phyloP scores from a whole-genome alignment of 2,329 filamentous ascomycete genomes.

The Lachnellula occidentalis region DNA sequence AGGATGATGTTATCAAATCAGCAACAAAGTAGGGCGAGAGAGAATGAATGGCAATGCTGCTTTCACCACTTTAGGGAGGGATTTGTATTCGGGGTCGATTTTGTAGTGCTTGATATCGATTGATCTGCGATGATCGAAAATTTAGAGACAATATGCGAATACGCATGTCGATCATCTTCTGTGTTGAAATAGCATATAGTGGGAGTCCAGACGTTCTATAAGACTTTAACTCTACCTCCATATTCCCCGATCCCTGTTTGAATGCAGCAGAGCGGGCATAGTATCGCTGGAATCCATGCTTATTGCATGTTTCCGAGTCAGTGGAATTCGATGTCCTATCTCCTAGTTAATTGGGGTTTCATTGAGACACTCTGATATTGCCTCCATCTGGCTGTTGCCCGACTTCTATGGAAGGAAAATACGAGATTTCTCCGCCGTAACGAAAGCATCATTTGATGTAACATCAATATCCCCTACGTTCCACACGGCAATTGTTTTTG shows the following conservation, averaged over 20 bases:
- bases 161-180: not conserved
- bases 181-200: not conserved
- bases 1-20: not conserved
- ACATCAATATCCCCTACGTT: not conserved
- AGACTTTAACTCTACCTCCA: not conserved
- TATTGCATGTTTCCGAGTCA: not conserved
- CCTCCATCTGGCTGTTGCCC: not conserved
- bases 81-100: too few relatives aligned
- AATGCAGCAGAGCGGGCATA: not conserved
- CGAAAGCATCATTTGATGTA: not conserved
- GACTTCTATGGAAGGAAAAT: not conserved
- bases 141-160: not conserved
- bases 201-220: not conserved
- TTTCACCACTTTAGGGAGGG: not conserved
- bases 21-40: not conserved
- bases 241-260: not conserved
- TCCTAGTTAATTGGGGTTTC: not conserved
- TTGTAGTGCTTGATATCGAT: not conserved
- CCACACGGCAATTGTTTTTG: not conserved
- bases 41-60: not conserved
- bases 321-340: not conserved
- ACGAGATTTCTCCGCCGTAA: not conserved
- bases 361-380: not conserved
- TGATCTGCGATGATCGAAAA: not conserved
- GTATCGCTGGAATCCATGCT: not conserved